Evolutionary conservation across 306 rosid genomes (phyloP).

Genomic region (Pyrus pyrifolia): DNA sequence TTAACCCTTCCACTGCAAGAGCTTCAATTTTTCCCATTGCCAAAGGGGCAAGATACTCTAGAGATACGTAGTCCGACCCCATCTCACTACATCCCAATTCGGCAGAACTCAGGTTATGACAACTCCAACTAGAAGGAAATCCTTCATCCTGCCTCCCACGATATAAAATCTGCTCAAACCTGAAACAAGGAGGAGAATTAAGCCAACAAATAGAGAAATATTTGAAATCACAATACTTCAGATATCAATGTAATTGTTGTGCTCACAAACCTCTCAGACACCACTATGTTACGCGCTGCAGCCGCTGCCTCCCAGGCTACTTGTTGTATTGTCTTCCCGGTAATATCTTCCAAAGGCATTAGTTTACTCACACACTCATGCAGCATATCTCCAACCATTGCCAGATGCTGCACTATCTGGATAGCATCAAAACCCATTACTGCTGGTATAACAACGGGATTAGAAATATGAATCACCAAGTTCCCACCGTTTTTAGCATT

Average conservation of each 20-base stretch:
- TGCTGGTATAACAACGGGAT: conserved; percentile 53
- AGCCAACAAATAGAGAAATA: background rate
- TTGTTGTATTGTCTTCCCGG: conserved; percentile 57
- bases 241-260: conserved; percentile 1
- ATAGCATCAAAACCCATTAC: conserved; percentile 55
- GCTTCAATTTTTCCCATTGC: conserved; percentile 44
- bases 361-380: conserved; percentile 24
- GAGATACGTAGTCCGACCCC: conserved; percentile 25
- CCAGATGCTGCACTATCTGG: conserved; percentile 53
- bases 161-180: conserved; percentile 27
- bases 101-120: conserved; percentile 2
- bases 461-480: conserved; percentile 62
- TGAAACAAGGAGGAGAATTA: conserved; percentile 27
- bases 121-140: conserved; percentile 15
- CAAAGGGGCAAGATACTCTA: conserved; percentile 44
- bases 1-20: conserved; percentile 62
- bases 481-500: conserved; percentile 47
- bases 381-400: conserved; percentile 47
- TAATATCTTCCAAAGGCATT: conserved; percentile 60
- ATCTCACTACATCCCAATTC: conserved; percentile 17
- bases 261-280: conserved; percentile 42
- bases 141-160: conserved; percentile 21
- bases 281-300: conserved; percentile 6
- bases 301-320: conserved; percentile 23
- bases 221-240: background rate